These are phyloP conservation scores for Erythrobasidium hasegawianum DNA, from an alignment of 1,284 basidiomycete genomes.

Conservation along the genomic window DNA sequence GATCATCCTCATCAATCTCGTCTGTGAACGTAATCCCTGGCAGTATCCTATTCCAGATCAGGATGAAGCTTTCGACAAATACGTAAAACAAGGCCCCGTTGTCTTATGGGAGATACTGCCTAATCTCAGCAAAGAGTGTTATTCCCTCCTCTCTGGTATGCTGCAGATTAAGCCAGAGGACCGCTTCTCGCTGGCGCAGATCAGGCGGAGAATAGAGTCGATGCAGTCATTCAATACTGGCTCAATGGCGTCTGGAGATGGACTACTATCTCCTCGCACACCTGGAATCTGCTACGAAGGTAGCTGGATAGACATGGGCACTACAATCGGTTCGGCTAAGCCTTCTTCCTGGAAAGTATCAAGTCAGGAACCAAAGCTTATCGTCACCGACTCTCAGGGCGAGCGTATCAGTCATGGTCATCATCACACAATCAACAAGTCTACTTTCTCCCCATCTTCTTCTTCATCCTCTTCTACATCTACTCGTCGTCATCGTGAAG, in stretches of 20 bases:
- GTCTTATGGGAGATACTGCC: slow-evolving; percentile 47
- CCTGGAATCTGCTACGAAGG: too few species aligned
- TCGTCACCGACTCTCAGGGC: too few species aligned
- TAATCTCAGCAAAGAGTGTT: slow-evolving; percentile 44
- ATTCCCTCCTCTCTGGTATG: slow-evolving; percentile 46
- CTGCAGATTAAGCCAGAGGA: slow-evolving; percentile 46
- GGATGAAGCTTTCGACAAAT: slow-evolving; percentile 48
- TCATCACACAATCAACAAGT: too few species aligned
- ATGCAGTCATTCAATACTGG: slow-evolving; percentile 42
- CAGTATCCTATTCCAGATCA: slow-evolving; percentile 44
- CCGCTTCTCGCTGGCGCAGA: slow-evolving; percentile 43
- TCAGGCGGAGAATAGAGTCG: slow-evolving; percentile 43
- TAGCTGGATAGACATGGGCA: slow-evolving; percentile 12
- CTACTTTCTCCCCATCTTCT: too few species aligned
- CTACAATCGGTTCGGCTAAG: not conserved
- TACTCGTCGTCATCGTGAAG: too few species aligned
- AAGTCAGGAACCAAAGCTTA: too few species aligned
- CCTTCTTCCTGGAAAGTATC: too few species aligned
- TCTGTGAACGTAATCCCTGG: slow-evolving; percentile 50
- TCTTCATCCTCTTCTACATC: too few species aligned
- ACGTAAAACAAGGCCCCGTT: slow-evolving; percentile 44
- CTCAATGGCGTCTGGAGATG: not conserved
- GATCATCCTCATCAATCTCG: slow-evolving; percentile 49
- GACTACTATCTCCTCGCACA: not conserved
- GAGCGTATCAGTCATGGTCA: too few species aligned